Evolutionary conservation across 768 basidiomycete species (phyloP), one percentile per base, ranked within the genome.

Genomic region (Sutorius australiensis): DNA sequence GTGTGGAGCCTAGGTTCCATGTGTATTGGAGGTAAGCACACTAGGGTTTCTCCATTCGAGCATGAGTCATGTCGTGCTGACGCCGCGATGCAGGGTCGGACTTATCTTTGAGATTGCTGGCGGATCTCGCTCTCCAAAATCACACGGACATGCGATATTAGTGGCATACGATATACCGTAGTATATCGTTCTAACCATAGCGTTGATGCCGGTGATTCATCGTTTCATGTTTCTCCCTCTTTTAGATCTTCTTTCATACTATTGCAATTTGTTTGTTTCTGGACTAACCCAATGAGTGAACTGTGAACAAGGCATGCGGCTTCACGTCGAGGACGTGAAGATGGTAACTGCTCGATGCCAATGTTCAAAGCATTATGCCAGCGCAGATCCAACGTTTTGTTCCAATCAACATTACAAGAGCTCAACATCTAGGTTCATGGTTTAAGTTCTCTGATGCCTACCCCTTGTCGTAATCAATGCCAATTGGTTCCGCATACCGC

Each of bases 1-100:
- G 5, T 5, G 27, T 39, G 32, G 14, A 42, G n/a, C 13, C 28
- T 21, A 2, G n/a, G 28, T 36, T 34, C 13, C 21, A 36, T 16
- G 6, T 34, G 3, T 50, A 51, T 53, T 54, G 45, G 46, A 13
- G 56, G 64, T 65, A 34, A 58, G 64, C 30, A 38, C 27, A 12
- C 28, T 32, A 17, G 4, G 7, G 24, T 21, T 41, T 37, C 9
- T 24, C 44, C 30, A 6, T 28, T 32, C 14, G n/a, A 36, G n/a
- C 14, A 16, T 31, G 6, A 24, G 24, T 50, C 36, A n/a, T 12
- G 17, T 38, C n/a, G 7, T n/a, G 37, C 34, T 56, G 42, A 62
- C 8, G 5, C 13, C 14, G 8, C 13, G 32, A 5, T 34, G n/a
- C 28, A 55, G 46, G 48, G 34, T 46, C 14, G 37, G 30, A 31